These are phyloP conservation scores for Athelia sp. DNA, from an alignment of 1,284 basidiomycete genomes.

Conservation along the genomic window DNA sequence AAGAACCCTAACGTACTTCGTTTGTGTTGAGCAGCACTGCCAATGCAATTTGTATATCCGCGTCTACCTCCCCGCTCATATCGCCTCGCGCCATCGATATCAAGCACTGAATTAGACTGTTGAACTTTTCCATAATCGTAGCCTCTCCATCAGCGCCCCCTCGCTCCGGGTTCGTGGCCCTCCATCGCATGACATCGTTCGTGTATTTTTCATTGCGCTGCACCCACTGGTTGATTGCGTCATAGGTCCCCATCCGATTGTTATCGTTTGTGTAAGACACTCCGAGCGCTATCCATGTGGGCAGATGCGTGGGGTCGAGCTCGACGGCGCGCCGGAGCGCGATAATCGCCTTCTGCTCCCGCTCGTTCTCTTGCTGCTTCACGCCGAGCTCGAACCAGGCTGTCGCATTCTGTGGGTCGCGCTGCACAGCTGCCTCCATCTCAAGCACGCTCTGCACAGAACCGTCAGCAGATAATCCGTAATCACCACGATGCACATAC, in stretches of 20 bases:
- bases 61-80: conserved; percentile 64
- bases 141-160: conserved; percentile 16
- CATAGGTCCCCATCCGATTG: conserved; percentile 67
- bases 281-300: conserved; percentile 88
- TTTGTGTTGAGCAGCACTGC: conserved; percentile 91
- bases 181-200: conserved; percentile 39
- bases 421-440: conserved; percentile 87
- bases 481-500: conserved; percentile 34
- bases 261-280: conserved; percentile 93
- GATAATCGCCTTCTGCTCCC: conserved; percentile 86
- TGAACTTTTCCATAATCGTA: conserved; percentile 38
- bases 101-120: conserved; percentile 52
- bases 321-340: conserved; percentile 82
- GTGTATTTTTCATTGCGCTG: conserved; percentile 52
- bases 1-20: conserved; percentile 47
- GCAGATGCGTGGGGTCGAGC: conserved; percentile 72
- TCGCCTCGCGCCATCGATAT: conserved; percentile 63
- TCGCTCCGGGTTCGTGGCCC: conserved; percentile 26
- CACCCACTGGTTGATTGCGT: conserved; percentile 85
- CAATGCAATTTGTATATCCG: conserved; percentile 93
- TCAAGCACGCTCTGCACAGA: conserved; percentile 73
- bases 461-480: not conserved
- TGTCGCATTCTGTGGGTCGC: conserved; percentile 62
- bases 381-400: conserved; percentile 94
- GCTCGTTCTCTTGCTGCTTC: conserved; percentile 98